Conservation (phyloP, 164 flowering plant species). For the Umbellularia californica region DNA sequence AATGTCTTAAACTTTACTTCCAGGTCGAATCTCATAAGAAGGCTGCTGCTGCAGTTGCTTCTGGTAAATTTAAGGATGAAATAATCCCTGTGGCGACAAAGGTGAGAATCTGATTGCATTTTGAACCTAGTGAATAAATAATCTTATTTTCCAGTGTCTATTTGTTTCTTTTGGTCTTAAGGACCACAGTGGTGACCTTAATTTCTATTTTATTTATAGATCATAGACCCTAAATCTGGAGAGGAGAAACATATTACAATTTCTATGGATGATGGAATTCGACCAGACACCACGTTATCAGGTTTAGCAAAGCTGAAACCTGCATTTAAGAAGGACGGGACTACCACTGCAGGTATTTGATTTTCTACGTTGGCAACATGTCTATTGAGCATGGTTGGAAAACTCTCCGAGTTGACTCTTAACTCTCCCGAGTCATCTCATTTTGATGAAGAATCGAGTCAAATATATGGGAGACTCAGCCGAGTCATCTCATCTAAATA, state of each 20-base stretch:
- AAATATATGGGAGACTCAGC: too few relatives aligned
- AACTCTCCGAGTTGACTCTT: too few relatives aligned
- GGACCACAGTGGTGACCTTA: neutral
- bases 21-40: constrained; percentile 87
- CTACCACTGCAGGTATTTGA: constrained; percentile 88
- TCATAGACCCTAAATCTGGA: constrained; percentile 91
- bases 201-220: constrained; percentile 31
- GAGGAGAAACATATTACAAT: constrained; percentile 68
- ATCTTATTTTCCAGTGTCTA: neutral
- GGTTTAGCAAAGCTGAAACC: constrained; percentile 75
- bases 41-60: constrained; percentile 93
- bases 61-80: constrained; percentile 94
- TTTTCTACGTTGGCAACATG: neutral
- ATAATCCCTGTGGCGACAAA: constrained; percentile 85
- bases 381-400: neutral
- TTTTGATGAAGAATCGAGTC: too few relatives aligned
- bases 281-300: constrained; percentile 54
- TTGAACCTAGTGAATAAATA: neutral
- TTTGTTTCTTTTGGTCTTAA: neutral
- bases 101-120: constrained; percentile 31
- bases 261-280: constrained; percentile 90
- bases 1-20: neutral
- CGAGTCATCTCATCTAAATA: too few relatives aligned
- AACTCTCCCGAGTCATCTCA: too few relatives aligned
- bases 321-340: constrained; percentile 82